Evolutionary conservation across 2,329 filamentous ascomycete species (phyloP).

Genomic region (Ophiostoma montium): DNA sequence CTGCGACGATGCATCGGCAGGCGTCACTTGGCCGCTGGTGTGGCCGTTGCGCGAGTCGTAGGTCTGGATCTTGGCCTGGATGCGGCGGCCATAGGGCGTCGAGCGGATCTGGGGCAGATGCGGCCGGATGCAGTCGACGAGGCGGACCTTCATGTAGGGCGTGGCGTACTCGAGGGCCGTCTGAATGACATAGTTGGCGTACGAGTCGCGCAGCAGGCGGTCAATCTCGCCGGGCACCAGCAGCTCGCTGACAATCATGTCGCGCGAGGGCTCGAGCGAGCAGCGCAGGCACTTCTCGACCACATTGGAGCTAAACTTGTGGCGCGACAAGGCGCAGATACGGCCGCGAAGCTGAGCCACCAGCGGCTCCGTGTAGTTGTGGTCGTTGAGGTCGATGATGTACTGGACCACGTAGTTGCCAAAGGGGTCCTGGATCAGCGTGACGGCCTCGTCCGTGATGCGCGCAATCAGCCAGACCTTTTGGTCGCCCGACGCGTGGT

Average conservation of each 20-base stretch:
- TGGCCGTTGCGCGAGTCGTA: conserved; percentile 33
- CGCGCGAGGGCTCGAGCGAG: conserved; percentile 58
- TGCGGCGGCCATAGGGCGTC: conserved; percentile 87
- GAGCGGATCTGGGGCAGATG: conserved; percentile 73
- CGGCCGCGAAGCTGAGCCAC: conserved; percentile 65
- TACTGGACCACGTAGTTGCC: conserved; percentile 99
- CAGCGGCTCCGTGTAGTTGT: conserved; percentile 75
- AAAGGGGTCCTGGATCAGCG: conserved; percentile 89
- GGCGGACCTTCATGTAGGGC: conserved; percentile 52
- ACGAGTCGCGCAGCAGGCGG: conserved; percentile 77
- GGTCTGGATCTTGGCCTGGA: conserved; percentile 70
- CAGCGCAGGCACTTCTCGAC: conserved; percentile 93
- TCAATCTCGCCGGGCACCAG: conserved; percentile 63
- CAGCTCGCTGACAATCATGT: conserved; percentile 76
- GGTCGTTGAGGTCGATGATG: conserved; percentile 86
- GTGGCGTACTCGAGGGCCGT: conserved; percentile 83
- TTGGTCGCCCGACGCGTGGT: conserved; percentile 83
- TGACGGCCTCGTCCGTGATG: conserved; percentile 79
- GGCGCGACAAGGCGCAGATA: conserved; percentile 64
- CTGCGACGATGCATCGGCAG: conserved; percentile 37
- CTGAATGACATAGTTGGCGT: conserved; percentile 96
- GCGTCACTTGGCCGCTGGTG: conserved; percentile 34
- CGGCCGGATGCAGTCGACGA: conserved; percentile 76
- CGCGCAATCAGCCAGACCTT: conserved; percentile 73
- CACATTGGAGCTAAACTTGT: conserved; percentile 99